These are phyloP conservation scores for Dissophora ornata DNA, from an alignment of 192 early-diverging fungal species.

Conservation along the genomic window DNA sequence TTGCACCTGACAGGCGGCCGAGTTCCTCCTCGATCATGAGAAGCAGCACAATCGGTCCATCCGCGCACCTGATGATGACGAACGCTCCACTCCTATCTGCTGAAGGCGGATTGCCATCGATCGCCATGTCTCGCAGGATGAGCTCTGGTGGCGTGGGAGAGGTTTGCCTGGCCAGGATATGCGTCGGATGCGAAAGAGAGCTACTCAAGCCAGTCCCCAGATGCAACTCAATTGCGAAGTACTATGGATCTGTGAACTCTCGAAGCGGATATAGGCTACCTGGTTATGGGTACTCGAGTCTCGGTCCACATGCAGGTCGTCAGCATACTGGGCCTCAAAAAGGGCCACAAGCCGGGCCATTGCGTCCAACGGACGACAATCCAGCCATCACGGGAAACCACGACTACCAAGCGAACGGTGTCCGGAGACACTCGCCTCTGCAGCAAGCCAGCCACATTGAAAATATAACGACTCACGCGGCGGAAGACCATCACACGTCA, in stretches of 20 bases:
- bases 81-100: background rate
- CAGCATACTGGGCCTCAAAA: slow-evolving; percentile 11
- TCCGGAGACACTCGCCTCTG: slow-evolving; percentile 35
- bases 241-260: slow-evolving; percentile 34
- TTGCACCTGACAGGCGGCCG: slow-evolving; percentile 31
- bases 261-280: slow-evolving; percentile 4
- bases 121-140: slow-evolving; percentile 53
- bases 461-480: background rate
- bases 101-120: slow-evolving; percentile 9
- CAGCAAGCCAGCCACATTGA: slow-evolving; percentile 20
- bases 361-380: slow-evolving; percentile 21
- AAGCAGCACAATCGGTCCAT: slow-evolving; percentile 8
- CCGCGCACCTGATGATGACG: slow-evolving; percentile 23
- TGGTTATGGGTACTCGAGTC: slow-evolving; percentile 24
- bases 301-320: slow-evolving; percentile 27
- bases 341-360: background rate
- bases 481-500: background rate
- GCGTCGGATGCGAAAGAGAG: slow-evolving; percentile 51
- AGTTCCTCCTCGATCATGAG: slow-evolving; percentile 45
- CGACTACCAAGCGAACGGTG: slow-evolving; percentile 20
- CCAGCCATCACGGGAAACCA: slow-evolving; percentile 6
- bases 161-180: slow-evolving; percentile 47
- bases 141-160: slow-evolving; percentile 50
- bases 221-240: slow-evolving; percentile 47
- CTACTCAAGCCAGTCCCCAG: slow-evolving; percentile 40